phyloP scores from a whole-genome alignment of 306 rosid species.

The Trichosanthes truncata region DNA sequence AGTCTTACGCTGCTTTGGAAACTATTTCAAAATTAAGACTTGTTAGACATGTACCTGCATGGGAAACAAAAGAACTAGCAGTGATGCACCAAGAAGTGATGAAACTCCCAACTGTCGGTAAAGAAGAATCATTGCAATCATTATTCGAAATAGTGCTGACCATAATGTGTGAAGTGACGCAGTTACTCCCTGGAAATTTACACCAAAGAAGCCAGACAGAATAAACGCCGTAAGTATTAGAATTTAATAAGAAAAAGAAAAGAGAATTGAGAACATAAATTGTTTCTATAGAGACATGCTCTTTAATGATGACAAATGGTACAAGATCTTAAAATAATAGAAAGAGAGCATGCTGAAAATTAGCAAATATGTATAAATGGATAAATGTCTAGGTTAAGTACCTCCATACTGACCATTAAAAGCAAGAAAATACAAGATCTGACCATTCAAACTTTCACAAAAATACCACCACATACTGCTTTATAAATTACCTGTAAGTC shows the following conservation, averaged over 20 bases:
- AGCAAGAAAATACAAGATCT: background rate
- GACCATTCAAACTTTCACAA: background rate
- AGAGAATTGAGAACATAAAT: background rate
- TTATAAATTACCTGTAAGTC: too few relatives aligned
- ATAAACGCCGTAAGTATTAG: background rate
- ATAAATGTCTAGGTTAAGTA: background rate
- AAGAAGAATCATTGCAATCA: slow-evolving; percentile 27
- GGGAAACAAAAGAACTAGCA: slow-evolving; percentile 36
- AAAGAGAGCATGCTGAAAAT: background rate
- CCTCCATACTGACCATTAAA: background rate
- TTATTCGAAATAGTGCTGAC: slow-evolving; percentile 37
- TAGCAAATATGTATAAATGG: background rate
- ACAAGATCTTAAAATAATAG: background rate
- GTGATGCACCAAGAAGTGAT: slow-evolving; percentile 31
- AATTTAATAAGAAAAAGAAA: background rate
- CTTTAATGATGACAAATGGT: background rate
- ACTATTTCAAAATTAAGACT: too few relatives aligned
- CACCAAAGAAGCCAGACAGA: background rate
- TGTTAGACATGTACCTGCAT: slow-evolving; percentile 21
- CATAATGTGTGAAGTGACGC: slow-evolving; percentile 35
- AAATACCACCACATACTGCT: too few relatives aligned
- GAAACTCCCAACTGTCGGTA: slow-evolving; percentile 32
- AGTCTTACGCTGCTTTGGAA: too few relatives aligned
- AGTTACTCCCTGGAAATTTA: slow-evolving; percentile 20
- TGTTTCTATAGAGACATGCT: background rate